Percentiles rank a stretch among this genome's conserved stretches.
phyloP scores from a whole-genome alignment of 305 asterid genomes.

The Fraxinus sp. region DNA sequence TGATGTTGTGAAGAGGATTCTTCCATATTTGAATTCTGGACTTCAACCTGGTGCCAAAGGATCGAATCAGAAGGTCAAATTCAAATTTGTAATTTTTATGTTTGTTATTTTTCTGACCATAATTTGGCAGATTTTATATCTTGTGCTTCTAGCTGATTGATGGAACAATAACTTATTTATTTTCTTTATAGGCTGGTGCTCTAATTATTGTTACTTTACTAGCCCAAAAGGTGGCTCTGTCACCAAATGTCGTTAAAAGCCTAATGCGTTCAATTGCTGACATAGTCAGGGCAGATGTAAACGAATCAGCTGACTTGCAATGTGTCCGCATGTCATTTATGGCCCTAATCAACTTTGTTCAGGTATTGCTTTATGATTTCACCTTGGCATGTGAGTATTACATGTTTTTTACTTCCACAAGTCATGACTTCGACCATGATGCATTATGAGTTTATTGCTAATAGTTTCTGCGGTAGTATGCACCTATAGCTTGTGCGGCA shows the following conservation, averaged over 20 bases:
- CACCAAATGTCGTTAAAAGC: slow-evolving; percentile 58
- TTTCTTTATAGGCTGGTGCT: slow-evolving; percentile 69
- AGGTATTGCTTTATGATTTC: slow-evolving; percentile 45
- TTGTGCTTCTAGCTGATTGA: background rate
- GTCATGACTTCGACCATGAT: slow-evolving; percentile 13
- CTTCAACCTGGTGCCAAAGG: slow-evolving; percentile 58
- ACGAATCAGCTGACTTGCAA: slow-evolving; percentile 60
- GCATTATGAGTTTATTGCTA: slow-evolving; percentile 18
- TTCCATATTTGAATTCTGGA: slow-evolving; percentile 67
- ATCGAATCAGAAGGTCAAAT: slow-evolving; percentile 66
- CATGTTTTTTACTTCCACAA: slow-evolving; percentile 3
- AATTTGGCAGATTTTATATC: slow-evolving; percentile 7
- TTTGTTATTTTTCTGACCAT: background rate
- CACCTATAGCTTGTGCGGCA: background rate
- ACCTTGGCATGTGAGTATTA: slow-evolving; percentile 16
- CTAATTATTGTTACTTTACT: slow-evolving; percentile 82
- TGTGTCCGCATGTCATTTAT: slow-evolving; percentile 76
- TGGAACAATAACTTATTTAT: slow-evolving; percentile 18
- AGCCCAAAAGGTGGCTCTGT: slow-evolving; percentile 67
- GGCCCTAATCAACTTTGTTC: slow-evolving; percentile 75
- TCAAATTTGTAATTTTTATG: slow-evolving; percentile 8
- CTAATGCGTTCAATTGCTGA: slow-evolving; percentile 67
- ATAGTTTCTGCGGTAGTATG: slow-evolving; percentile 15
- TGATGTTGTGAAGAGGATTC: slow-evolving; percentile 63
- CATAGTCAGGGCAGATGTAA: slow-evolving; percentile 57